Percentiles rank a stretch among this genome's conserved stretches.
Conservation (phyloP, 768 basidiomycete genomes). For the Termitomyces sp. region DNA sequence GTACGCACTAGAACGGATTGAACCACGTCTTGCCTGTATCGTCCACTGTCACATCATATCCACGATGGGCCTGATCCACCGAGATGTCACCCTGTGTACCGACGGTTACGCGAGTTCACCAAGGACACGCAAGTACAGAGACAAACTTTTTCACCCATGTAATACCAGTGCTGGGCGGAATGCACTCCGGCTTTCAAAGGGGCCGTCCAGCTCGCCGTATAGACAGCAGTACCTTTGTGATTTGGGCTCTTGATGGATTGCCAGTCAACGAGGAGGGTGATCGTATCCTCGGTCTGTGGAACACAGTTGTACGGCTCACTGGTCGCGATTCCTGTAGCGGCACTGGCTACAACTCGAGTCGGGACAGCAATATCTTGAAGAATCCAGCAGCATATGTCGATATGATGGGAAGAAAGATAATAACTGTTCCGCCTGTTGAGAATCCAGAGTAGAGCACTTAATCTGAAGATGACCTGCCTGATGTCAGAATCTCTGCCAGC, state of each 20-base stretch:
- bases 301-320: slow-evolving; percentile 86
- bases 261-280: slow-evolving; percentile 95
- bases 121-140: not conserved
- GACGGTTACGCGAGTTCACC: slow-evolving; percentile 1
- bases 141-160: slow-evolving; percentile 85
- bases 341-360: slow-evolving; percentile 86
- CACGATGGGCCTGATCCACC: slow-evolving; percentile 92
- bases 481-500: slow-evolving; percentile 94
- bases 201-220: slow-evolving; percentile 94
- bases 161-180: slow-evolving; percentile 91
- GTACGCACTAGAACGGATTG: slow-evolving; percentile 86
- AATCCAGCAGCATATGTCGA: slow-evolving; percentile 87
- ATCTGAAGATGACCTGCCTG: slow-evolving; percentile 39
- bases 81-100: slow-evolving; percentile 76
- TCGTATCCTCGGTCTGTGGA: slow-evolving; percentile 88
- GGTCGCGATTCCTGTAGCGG: slow-evolving; percentile 88
- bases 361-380: slow-evolving; percentile 72
- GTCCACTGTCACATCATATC: slow-evolving; percentile 87
- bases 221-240: slow-evolving; percentile 84
- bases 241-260: slow-evolving; percentile 70
- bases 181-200: slow-evolving; percentile 88
- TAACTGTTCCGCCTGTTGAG: slow-evolving; percentile 47
- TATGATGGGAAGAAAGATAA: slow-evolving; percentile 94
- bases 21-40: slow-evolving; percentile 82
- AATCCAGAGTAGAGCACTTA: not conserved